phyloP scores from a whole-genome alignment of 1,139 yeast species.

The Nakaseomyces kungkrabaensis region DNA sequence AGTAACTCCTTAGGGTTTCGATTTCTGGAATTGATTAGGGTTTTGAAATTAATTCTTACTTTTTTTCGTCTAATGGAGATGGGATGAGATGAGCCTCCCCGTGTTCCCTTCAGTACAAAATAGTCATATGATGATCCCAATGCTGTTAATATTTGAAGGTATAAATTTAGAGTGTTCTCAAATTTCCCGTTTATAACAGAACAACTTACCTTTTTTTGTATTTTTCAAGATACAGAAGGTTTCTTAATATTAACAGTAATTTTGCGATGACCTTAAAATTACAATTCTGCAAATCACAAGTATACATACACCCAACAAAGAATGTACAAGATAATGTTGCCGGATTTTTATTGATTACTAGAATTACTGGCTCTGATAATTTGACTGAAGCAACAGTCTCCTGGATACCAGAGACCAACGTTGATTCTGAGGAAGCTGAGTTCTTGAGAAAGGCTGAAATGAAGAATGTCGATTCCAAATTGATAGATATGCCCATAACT shows the following conservation, averaged over 20 bases:
- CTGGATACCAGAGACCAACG: constrained; percentile 61
- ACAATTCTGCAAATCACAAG: constrained; percentile 48
- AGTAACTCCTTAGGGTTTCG: too few species aligned
- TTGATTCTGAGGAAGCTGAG: constrained; percentile 26
- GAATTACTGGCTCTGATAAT: constrained; percentile 34
- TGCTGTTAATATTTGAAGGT: too few species aligned
- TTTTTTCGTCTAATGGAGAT: too few species aligned
- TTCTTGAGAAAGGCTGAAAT: constrained; percentile 17
- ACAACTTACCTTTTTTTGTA: too few species aligned
- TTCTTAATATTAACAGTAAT: too few species aligned
- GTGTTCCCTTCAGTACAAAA: not conserved
- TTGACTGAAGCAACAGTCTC: constrained; percentile 55
- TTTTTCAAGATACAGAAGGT: too few species aligned
- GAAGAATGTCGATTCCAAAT: constrained; percentile 6
- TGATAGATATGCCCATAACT: not conserved
- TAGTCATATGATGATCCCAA: too few species aligned
- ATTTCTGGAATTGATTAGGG: too few species aligned
- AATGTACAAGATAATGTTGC: constrained; percentile 64
- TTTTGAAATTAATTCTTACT: too few species aligned
- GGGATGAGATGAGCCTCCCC: not conserved
- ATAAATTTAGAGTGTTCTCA: too few species aligned
- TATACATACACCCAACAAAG: constrained; percentile 72
- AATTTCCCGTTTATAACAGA: too few species aligned
- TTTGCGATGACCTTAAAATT: constrained; percentile 7
- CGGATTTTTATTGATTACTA: constrained; percentile 61